Conservation (phyloP, 2,329 filamentous ascomycete species). For the Sordariomycetes sp. region DNA sequence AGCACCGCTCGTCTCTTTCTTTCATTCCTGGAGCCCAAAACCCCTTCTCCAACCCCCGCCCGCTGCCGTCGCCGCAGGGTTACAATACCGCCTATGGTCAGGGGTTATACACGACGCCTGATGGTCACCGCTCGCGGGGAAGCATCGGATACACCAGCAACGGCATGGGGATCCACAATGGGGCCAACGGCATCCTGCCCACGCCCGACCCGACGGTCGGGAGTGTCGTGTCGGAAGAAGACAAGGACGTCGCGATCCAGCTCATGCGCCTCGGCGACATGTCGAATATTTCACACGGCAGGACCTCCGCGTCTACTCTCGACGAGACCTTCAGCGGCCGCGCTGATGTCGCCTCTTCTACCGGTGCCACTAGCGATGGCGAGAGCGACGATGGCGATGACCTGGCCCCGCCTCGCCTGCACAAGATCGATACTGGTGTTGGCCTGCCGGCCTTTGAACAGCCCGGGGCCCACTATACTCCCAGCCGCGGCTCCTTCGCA, state of each 20-base stretch:
- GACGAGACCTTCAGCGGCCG: conserved; percentile 89
- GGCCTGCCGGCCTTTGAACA: conserved; percentile 33
- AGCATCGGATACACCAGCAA: conserved; percentile 41
- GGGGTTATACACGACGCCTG: conserved; percentile 50
- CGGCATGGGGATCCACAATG: conserved; percentile 16
- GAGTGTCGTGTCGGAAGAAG: conserved; percentile 93
- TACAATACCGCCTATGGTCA: conserved; percentile 42
- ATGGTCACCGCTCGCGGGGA: conserved; percentile 53
- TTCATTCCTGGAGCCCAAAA: conserved; percentile 67
- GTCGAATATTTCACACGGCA: conserved; percentile 83
- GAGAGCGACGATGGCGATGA: conserved; percentile 56
- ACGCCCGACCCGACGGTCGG: conserved; percentile 96
- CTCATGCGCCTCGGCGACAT: conserved; percentile 80
- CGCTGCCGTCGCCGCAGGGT: conserved; percentile 74
- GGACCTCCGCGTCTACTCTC: conserved; percentile 82
- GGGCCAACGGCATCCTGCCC: conserved; percentile 45
- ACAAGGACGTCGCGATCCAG: conserved; percentile 86
- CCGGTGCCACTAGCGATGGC: conserved; percentile 68
- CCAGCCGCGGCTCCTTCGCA: conserved; percentile 6
- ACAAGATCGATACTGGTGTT: conserved; percentile 34
- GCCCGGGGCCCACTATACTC: conserved; percentile 38
- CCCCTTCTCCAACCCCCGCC: conserved; percentile 63
- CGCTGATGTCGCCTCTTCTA: conserved; percentile 74
- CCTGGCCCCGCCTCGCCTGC: conserved; percentile 42
- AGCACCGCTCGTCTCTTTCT: conserved; percentile 59